Base-by-base conservation (phyloP, 257 asterid species). In the Plectranthus barbatus region DNA sequence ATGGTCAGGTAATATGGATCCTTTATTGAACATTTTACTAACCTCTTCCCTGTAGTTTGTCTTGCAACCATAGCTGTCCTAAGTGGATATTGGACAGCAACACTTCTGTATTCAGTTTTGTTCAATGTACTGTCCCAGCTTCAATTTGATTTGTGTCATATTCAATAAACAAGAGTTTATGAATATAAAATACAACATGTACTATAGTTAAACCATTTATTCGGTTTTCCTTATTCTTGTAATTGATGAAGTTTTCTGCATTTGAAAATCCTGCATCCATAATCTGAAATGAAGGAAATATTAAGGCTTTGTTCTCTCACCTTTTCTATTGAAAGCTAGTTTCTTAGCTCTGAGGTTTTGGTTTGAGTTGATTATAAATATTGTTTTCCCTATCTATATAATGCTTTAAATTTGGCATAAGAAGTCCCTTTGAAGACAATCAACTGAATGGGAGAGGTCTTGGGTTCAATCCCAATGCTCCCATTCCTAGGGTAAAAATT, bases 1-100 rank as follows among this genome's bases (percentile, higher is more conserved):
- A 93, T 84, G 99, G 99, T 23, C 99, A 93, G 99, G 99, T 93
- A 87, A 75, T 76, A 59, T 26, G 7, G 62, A 54, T 57, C 52
- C 69, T 66, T 60, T 46, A 54, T 48, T 60, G 23, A 49, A 49
- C 36, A 31, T 31, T 31, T 31, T 7, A 1, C 34, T 46, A 39
- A 12, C 60, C 20, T 58, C 54, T 23, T 64, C 39, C 20, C 50
- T 51, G 37, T 62, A 45, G 40, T 76, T 29, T 31, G 23, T 66
- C 33, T 33, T 47, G 33, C 44, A 15, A 40, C 40, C 40, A 11
- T 14, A 26, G 13, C 40, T 49, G 21, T 52, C 46, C 14, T 46
- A 46, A 48, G 52, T 49, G 26, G 41, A 34, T 21, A 6, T 42
- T 60, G 31, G 2, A 37, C 49, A 5, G 10, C 53, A n/a, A 42